Evolutionary conservation across 805 yeast genomes (phyloP), one percentile per base, ranked within the genome.

Genomic region (Starmera amethionina): DNA sequence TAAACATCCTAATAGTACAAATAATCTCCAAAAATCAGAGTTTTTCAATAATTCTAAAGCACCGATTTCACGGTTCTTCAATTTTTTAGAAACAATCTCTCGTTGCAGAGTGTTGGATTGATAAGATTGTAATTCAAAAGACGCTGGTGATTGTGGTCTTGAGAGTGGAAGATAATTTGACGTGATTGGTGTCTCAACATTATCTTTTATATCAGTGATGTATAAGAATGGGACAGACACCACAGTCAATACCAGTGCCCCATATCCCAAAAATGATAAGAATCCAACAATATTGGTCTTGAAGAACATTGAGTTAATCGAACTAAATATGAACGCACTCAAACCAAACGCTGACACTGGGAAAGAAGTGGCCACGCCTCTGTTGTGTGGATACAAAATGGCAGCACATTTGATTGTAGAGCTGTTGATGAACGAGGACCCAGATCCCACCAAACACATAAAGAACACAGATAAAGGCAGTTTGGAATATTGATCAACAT

Each of bases 261-360:
- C 63, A 40, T 57, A 58, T 1, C 70, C 67, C 36, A 77, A 45
- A 36, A 73, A 66, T 3, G 69, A 70, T 44, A 76, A 51, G 40
- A 82, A 73, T 7, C 64, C 68, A 14, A 68, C 67, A 0, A 87
- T 79, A 43, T 77, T 73, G 3, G 80, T 79, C 0, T 80, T 73
- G 44, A 62, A 76, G 42, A 76, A 64, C 13, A 64, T 46, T 10
- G 74, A 60, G 2, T 79, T 80, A 18, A 77, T 49, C 2, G 71
- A 63, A 1, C 88, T 79, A 53, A 73, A 79, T 38, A 79, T 68
- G 50, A 80, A 68, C 4, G 93, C 93, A 54, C 83, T 75, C 13
- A 81, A 67, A 0, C 94, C 94, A 56, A 79, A 82, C 35, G 82
- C 71, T 1, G 89, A 79, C 56, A 82, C 68, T 3, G 90, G 88